A percentile compares a stretch with the other conserved stretches of the same genome.
These are phyloP conservation scores for Hericium rajendrae DNA, from an alignment of 768 basidiomycete genomes.

Conservation along the genomic window DNA sequence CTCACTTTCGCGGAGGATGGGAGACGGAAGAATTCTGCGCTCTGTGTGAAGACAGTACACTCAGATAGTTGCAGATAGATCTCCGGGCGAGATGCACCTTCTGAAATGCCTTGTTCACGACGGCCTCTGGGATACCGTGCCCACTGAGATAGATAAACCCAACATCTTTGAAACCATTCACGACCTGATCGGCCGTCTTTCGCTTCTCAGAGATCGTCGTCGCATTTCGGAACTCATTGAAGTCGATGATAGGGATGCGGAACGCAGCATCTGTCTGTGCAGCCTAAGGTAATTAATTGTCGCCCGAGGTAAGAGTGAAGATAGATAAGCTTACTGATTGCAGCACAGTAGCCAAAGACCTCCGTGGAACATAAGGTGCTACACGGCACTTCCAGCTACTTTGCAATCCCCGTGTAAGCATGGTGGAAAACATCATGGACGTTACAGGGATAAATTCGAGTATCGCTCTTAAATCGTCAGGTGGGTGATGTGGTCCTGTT, in stretches of 20 bases:
- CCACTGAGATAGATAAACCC: conserved; percentile 73
- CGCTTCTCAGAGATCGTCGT: conserved; percentile 46
- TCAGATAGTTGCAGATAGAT: background rate
- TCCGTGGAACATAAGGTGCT: background rate
- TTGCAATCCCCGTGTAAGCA: no score
- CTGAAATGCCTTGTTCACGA: conserved; percentile 49
- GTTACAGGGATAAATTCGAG: no score
- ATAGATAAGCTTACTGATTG: background rate
- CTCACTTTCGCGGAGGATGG: conserved; percentile 52
- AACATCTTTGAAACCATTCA: conserved; percentile 68
- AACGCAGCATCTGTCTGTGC: conserved; percentile 24
- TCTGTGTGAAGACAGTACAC: conserved; percentile 33
- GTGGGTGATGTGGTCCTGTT: no score
- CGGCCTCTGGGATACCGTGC: conserved; percentile 56
- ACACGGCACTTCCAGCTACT: no score
- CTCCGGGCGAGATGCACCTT: conserved; percentile 35
- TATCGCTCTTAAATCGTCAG: no score
- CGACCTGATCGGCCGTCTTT: conserved; percentile 55
- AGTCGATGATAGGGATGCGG: conserved; percentile 61
- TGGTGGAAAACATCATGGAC: no score
- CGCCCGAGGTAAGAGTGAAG: background rate
- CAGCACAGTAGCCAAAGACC: background rate
- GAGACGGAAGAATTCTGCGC: conserved; percentile 64
- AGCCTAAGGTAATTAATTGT: background rate
- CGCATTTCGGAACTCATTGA: conserved; percentile 52